A percentile compares a stretch with the other conserved stretches of the same genome.
Evolutionary conservation across 2,329 filamentous ascomycete genomes (phyloP).

Genomic region (Penicillium sp.): DNA sequence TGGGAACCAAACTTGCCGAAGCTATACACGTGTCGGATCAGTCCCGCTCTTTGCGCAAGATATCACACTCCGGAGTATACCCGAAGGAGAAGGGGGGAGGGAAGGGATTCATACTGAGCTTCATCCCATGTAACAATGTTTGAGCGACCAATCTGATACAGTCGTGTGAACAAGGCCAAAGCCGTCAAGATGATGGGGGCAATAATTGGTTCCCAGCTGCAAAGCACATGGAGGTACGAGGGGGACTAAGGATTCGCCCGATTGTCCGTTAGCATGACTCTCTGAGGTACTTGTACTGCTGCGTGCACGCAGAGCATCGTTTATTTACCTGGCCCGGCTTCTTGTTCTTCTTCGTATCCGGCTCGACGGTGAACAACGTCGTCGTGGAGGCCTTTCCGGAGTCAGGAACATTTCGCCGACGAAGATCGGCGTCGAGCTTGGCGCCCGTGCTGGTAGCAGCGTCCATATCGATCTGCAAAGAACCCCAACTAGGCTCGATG

Average conservation of each 20-base stretch:
- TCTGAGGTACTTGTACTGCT: background rate
- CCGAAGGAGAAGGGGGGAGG: background rate
- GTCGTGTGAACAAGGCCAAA: conserved; percentile 59
- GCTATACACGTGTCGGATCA: conserved; percentile 20
- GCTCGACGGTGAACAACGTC: conserved; percentile 16
- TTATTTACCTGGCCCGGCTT: conserved; percentile 28
- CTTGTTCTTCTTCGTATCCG: conserved; percentile 30
- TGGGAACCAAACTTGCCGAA: conserved; percentile 88
- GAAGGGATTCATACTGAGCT: conserved; percentile 55
- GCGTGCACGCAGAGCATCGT: background rate
- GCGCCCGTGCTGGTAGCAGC: conserved; percentile 32
- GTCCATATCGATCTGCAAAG: conserved; percentile 29
- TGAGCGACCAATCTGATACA: conserved; percentile 63
- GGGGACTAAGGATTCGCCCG: conserved; percentile 22
- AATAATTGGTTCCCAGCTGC: conserved; percentile 57
- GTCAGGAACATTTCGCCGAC: conserved; percentile 39
- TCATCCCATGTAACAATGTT: conserved; percentile 72
- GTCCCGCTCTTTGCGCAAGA: background rate
- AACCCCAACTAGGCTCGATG: background rate
- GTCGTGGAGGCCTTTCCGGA: conserved; percentile 24
- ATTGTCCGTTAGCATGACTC: conserved; percentile 1
- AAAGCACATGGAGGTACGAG: conserved; percentile 38
- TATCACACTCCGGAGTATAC: background rate
- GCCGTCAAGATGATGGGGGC: conserved; percentile 59
- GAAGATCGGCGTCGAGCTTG: conserved; percentile 31